Conservation (phyloP, 345 rosid species). For the Hevea brasiliensis region DNA sequence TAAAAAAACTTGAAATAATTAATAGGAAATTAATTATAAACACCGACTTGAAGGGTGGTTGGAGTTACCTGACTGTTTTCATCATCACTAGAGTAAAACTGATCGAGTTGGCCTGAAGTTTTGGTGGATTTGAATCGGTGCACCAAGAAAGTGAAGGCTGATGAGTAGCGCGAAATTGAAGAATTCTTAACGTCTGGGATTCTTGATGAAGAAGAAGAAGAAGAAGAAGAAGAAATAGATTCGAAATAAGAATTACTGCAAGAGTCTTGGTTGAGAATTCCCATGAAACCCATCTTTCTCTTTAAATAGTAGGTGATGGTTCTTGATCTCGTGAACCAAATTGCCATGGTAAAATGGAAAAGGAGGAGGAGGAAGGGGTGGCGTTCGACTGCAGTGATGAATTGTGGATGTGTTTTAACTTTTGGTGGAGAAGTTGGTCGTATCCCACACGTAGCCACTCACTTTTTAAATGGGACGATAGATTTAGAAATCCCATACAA, state of each 20-base stretch:
- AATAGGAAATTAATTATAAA: not conserved
- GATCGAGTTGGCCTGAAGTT: conserved; percentile 37
- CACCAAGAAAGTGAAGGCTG: conserved; percentile 5
- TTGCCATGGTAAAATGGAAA: conserved; percentile 30
- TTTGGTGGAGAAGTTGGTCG: too few relatives aligned
- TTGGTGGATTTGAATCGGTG: conserved; percentile 44
- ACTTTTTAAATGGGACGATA: not conserved
- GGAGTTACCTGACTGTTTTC: conserved; percentile 40
- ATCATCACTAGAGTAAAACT: conserved; percentile 27
- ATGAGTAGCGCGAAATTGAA: not conserved
- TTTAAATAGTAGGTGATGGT: conserved; percentile 26
- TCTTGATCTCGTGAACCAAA: conserved; percentile 47
- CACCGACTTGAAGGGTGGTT: not conserved
- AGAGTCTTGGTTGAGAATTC: not conserved
- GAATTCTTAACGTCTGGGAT: not conserved
- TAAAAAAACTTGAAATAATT: not conserved
- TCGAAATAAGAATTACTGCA: not conserved
- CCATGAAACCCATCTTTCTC: conserved; percentile 20
- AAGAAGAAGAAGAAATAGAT: not conserved
- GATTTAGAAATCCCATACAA: not conserved
- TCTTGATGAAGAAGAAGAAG: not conserved
- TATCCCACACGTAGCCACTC: not conserved
- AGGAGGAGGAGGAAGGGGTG: too few relatives aligned
- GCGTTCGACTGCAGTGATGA: not conserved
- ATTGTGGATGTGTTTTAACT: not conserved